phyloP scores from a whole-genome alignment of 306 rosid genomes.

The Prunus fruticosa region DNA sequence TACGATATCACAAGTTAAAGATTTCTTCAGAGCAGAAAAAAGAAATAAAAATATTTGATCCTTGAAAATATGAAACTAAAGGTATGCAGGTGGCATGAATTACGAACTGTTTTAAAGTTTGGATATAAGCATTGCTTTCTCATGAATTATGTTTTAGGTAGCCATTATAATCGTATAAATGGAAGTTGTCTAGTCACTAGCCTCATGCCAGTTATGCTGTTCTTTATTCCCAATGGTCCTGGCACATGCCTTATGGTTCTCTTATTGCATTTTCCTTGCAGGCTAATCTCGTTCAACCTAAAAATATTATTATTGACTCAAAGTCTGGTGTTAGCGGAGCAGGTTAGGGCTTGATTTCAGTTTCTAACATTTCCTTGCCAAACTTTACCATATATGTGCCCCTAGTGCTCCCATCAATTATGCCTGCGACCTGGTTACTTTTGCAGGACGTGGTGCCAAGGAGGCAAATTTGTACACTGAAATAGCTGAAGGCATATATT shows the following conservation, averaged over 20 bases:
- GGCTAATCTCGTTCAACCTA: conserved; percentile 64
- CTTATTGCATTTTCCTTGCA: conserved; percentile 36
- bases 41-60: not conserved
- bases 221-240: conserved; percentile 5
- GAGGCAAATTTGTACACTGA: conserved; percentile 83
- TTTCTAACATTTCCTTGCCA: conserved; percentile 11
- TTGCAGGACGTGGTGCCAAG: conserved; percentile 79
- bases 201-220: conserved; percentile 10
- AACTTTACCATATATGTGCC: not conserved
- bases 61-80: not conserved
- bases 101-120: not conserved
- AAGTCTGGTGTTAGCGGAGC: conserved; percentile 98
- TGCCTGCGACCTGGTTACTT: conserved; percentile 29
- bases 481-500: conserved; percentile 81
- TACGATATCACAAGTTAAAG: not conserved
- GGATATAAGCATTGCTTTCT: not conserved
- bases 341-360: conserved; percentile 51
- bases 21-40: too few relatives aligned
- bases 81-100: not conserved
- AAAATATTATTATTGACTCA: conserved; percentile 73
- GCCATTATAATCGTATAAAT: not conserved
- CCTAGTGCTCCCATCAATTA: conserved; percentile 2
- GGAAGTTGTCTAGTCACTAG: not conserved
- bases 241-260: conserved; percentile 13
- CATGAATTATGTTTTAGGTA: not conserved